Base-by-base conservation (phyloP, 179 eudicot species). In the Beta lomatogona region DNA sequence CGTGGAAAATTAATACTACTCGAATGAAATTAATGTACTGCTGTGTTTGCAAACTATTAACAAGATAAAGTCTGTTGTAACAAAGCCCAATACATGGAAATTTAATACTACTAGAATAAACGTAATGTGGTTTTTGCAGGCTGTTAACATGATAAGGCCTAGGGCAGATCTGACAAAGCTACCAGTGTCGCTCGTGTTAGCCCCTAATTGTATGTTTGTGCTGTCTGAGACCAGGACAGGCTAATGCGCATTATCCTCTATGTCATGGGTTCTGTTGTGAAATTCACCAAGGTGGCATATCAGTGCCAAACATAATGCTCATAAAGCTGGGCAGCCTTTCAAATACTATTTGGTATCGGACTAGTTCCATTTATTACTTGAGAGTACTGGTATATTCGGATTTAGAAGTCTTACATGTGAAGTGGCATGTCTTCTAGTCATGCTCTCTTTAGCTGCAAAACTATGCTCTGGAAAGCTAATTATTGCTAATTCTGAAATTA, bases 231-330 rank as follows among this genome's bases (percentile, higher is more conserved):
- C 84, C 90, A 84, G 77, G 88, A 89, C 73, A 86, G 92, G 82
- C 87, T 93, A 3, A 84, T 87, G 88, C 94, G 86, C 76, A 78
- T 87, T 53, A 79, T 91, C 78, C 81, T 89, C 75, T 87, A 83
- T 82, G 75, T 93, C 60, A 81, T 85, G 65, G 91, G 91, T 44
- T 89, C 91, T 79, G 92, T 93, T 74, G 91, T 93, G 45, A 91
- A 90, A 83, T 93, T 88, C 81, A 87, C 93, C 11, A 87, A 86
- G 83, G 90, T 90, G 76, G 97, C 28, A 25, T 25, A 25, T 25
- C 28, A 25, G 28, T 25, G 89, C 86, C 58, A 86, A 86, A 69
- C 86, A 88, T 21, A 92, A 86, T 68, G 85, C 83, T 22, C 63
- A 73, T 11, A 84, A 88, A 85, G 89, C 88, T 75, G 86, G 85